Conservation (phyloP, 164 flowering plant species). For the Paratinospora sagittata region DNA sequence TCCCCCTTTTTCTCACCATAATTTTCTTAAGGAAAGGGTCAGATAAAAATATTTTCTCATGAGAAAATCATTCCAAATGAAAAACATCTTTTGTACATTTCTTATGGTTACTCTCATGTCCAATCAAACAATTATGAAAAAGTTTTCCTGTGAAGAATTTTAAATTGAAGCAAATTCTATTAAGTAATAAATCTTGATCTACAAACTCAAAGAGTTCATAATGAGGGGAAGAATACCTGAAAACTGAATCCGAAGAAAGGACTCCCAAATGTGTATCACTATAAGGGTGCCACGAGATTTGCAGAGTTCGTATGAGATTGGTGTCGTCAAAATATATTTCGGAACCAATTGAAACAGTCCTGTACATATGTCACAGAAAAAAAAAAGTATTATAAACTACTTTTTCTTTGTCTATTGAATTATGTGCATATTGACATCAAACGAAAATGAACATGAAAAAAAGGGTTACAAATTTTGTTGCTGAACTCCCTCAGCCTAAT, state of each 20-base stretch:
- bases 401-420: not conserved
- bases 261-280: constrained; percentile 79
- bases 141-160: no score
- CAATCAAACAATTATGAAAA: no score
- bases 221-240: constrained; percentile 46
- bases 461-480: no score
- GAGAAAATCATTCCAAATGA: no score
- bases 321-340: constrained; percentile 35
- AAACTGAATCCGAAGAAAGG: constrained; percentile 89
- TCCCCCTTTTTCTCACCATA: no score
- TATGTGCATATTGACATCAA: not conserved
- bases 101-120: no score
- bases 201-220: not conserved
- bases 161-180: not conserved
- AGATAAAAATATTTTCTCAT: no score
- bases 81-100: no score
- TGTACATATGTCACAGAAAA: constrained; percentile 23
- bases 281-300: constrained; percentile 74
- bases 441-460: not conserved
- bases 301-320: constrained; percentile 42
- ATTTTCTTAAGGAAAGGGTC: no score
- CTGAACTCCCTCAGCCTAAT: no score
- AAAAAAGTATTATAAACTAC: constrained; percentile 6
- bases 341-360: constrained; percentile 67
- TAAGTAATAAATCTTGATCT: not conserved